Evolutionary conservation across 192 early-diverging fungal genomes (phyloP).

Genomic region (Mycoemilia scoparia): DNA sequence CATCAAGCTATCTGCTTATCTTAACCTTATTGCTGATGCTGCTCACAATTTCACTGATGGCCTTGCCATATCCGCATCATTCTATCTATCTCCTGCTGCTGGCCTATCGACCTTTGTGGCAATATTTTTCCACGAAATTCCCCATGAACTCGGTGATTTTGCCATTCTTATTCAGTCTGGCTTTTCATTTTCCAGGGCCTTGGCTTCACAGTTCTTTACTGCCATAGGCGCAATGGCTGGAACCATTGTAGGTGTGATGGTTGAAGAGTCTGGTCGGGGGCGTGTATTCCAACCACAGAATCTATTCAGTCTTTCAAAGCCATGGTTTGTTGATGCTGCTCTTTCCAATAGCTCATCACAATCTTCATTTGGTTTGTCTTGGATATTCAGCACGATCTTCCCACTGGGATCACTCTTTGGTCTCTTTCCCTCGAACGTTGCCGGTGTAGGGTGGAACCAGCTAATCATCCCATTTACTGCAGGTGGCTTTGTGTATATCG

Average conservation of each 20-base stretch:
- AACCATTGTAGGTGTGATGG: slow-evolving; percentile 53
- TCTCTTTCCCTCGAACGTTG: slow-evolving; percentile 21
- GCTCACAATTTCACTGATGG: slow-evolving; percentile 80
- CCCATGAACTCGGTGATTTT: slow-evolving; percentile 78
- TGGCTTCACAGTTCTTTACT: slow-evolving; percentile 62
- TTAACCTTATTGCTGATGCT: slow-evolving; percentile 67
- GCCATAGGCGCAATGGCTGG: slow-evolving; percentile 67
- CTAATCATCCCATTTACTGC: slow-evolving; percentile 77
- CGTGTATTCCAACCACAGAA: slow-evolving; percentile 13
- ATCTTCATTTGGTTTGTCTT: slow-evolving; percentile 2
- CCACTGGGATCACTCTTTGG: slow-evolving; percentile 8
- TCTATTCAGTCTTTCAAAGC: slow-evolving; percentile 10
- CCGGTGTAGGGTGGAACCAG: slow-evolving; percentile 47
- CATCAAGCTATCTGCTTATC: slow-evolving; percentile 53
- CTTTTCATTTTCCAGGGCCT: slow-evolving; percentile 50
- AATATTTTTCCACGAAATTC: slow-evolving; percentile 79
- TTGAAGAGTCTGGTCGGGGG: slow-evolving; percentile 44
- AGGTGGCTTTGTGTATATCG: slow-evolving; percentile 74
- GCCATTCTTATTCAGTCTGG: slow-evolving; percentile 71
- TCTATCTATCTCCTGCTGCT: slow-evolving; percentile 59
- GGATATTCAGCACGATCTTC: too few species aligned
- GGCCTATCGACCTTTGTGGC: slow-evolving; percentile 74
- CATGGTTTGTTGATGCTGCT: slow-evolving; percentile 12
- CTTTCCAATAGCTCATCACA: background rate
- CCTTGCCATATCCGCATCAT: slow-evolving; percentile 65